These are phyloP conservation scores for Amylocarpus encephaloides DNA, from an alignment of 2,329 filamentous ascomycete genomes.

Conservation along the genomic window DNA sequence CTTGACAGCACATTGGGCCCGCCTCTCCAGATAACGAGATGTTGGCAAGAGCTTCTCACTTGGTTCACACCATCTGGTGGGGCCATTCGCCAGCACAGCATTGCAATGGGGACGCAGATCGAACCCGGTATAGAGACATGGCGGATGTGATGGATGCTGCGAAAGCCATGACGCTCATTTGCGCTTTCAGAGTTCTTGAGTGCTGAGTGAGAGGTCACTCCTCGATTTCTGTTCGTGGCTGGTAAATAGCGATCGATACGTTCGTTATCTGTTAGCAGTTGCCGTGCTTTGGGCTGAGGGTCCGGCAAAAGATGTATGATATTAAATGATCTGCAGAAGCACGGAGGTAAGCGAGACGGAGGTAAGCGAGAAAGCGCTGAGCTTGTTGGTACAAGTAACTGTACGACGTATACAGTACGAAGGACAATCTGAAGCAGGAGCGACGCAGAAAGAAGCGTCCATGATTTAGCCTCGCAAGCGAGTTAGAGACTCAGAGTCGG, in stretches of 20 bases:
- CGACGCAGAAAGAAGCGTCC: background rate
- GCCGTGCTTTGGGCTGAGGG: background rate
- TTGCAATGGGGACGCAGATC: too few relatives aligned
- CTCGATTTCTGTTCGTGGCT: background rate
- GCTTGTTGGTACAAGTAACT: slow-evolving; percentile 16
- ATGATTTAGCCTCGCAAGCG: slow-evolving; percentile 9
- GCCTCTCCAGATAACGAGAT: too few relatives aligned
- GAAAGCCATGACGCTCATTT: background rate
- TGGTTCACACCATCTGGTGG: background rate
- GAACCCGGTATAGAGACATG: too few relatives aligned
- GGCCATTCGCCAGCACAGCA: background rate
- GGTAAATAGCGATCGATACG: slow-evolving; percentile 1
- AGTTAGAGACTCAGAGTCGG: slow-evolving; percentile 6
- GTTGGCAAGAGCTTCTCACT: too few relatives aligned
- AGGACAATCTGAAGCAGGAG: slow-evolving; percentile 13
- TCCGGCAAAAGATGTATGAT: background rate
- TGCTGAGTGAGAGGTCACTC: slow-evolving; percentile 1
- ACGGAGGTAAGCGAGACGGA: slow-evolving; percentile 4
- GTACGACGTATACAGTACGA: too few relatives aligned
- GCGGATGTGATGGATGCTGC: too few relatives aligned
- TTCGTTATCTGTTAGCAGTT: background rate
- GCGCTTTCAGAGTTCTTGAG: slow-evolving; percentile 3
- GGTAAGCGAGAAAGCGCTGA: slow-evolving; percentile 10
- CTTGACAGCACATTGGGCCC: too few relatives aligned
- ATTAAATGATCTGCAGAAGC: slow-evolving; percentile 7